These are phyloP conservation scores for Tremella mesenterica DNA, from an alignment of 768 basidiomycete genomes.

Conservation along the genomic window DNA sequence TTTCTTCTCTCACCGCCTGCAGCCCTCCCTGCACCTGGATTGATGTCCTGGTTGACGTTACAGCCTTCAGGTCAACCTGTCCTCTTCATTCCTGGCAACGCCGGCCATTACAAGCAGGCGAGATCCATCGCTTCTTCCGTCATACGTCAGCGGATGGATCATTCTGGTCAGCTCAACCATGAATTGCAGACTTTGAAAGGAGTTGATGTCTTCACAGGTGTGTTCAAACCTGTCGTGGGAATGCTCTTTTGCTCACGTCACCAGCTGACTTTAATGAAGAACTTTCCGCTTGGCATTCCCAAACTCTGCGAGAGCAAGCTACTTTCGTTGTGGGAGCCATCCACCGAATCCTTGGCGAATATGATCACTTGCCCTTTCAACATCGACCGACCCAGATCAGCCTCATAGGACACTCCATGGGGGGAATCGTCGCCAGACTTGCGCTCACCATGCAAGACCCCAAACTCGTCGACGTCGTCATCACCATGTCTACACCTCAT, in stretches of 20 bases:
- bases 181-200: conserved; percentile 34
- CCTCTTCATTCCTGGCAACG: conserved; percentile 93
- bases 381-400: conserved; percentile 54
- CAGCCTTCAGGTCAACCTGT: conserved; percentile 61
- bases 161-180: conserved; percentile 45
- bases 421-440: conserved; percentile 78
- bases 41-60: not conserved
- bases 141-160: conserved; percentile 63
- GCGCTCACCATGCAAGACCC: conserved; percentile 47
- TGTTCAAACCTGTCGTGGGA: conserved; percentile 21
- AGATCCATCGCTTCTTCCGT: conserved; percentile 92
- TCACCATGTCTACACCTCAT: conserved; percentile 97
- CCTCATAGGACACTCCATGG: conserved; percentile 93
- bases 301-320: conserved; percentile 74
- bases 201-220: conserved; percentile 81
- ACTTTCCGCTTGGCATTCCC: conserved; percentile 86
- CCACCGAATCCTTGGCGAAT: conserved; percentile 40
- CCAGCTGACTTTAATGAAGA: conserved; percentile 97
- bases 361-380: conserved; percentile 16
- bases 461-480: conserved; percentile 46
- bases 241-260: not conserved
- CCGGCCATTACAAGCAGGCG: conserved; percentile 86
- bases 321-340: conserved; percentile 64
- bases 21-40: too few species aligned
- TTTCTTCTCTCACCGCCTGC: not conserved